These are phyloP conservation scores for Epicoccum sorghinum DNA, from an alignment of 2,329 filamentous ascomycete species.

Conservation along the genomic window DNA sequence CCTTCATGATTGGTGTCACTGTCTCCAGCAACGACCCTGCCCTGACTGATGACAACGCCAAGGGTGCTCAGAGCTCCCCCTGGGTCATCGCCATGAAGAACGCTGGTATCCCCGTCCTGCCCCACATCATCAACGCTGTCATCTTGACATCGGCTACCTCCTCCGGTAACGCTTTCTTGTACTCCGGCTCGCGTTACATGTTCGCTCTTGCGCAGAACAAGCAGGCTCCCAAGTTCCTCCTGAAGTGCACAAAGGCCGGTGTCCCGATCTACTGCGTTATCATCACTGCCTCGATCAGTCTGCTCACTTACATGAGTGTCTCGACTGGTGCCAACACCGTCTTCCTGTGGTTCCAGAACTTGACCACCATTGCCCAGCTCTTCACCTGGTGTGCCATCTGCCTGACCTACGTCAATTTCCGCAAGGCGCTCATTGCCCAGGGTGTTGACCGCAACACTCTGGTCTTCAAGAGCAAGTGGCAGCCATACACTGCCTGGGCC, in stretches of 20 bases:
- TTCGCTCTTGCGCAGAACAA: conserved; percentile 57
- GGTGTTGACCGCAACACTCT: conserved; percentile 61
- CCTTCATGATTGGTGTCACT: conserved; percentile 64
- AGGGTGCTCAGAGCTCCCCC: conserved; percentile 44
- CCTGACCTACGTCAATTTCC: conserved; percentile 65
- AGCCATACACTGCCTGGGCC: conserved; percentile 63
- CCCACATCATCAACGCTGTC: conserved; percentile 76
- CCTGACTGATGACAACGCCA: conserved; percentile 54
- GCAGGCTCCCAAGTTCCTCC: conserved; percentile 59
- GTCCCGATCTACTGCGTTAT: conserved; percentile 50
- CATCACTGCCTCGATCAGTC: conserved; percentile 49
- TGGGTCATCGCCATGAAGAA: conserved; percentile 70
- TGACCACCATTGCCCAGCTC: conserved; percentile 64
- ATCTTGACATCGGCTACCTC: conserved; percentile 76
- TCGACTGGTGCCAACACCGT: conserved; percentile 53
- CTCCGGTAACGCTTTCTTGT: conserved; percentile 70
- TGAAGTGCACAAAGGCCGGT: conserved; percentile 55
- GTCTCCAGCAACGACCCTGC: conserved; percentile 61
- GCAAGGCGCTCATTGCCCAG: conserved; percentile 52
- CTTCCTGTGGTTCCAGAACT: conserved; percentile 74
- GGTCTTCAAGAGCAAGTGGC: conserved; percentile 56
- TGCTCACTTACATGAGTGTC: conserved; percentile 58
- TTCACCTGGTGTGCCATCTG: conserved; percentile 62
- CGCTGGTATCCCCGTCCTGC: conserved; percentile 70
- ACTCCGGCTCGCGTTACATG: conserved; percentile 59